A percentile compares a stretch with the other conserved stretches of the same genome.
phyloP scores from a whole-genome alignment of 139 green algal genomes.

The Edaphochlamys debaryana region DNA sequence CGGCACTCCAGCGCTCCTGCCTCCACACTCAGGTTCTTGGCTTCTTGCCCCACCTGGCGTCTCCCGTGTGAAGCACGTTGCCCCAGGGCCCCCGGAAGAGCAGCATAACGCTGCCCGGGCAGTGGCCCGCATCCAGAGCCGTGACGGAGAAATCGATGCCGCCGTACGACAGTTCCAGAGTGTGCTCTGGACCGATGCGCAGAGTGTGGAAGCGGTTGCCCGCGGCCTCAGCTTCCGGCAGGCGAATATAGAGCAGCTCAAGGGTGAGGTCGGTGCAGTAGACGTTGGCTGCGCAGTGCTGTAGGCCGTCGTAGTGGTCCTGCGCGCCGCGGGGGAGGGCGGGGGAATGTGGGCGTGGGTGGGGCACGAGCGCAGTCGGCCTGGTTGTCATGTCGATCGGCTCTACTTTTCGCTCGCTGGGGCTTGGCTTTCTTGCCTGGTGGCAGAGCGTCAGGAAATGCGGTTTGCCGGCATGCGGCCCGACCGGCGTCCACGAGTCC shows the following conservation, averaged over 20 bases:
- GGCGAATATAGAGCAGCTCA: slow-evolving; percentile 28
- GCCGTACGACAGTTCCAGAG: not conserved
- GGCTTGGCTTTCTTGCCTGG: not conserved
- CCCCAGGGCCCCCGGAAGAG: slow-evolving; percentile 56
- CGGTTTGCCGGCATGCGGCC: slow-evolving; percentile 11
- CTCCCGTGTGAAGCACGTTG: slow-evolving; percentile 52
- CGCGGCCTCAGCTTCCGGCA: not conserved
- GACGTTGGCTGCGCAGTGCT: slow-evolving; percentile 8
- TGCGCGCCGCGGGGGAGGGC: not conserved
- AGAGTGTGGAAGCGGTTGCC: slow-evolving; percentile 31
- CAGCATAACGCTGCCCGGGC: slow-evolving; percentile 48
- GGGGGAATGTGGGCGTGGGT: not conserved
- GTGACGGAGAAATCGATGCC: slow-evolving; percentile 31
- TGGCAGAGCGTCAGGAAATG: slow-evolving; percentile 55
- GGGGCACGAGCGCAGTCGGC: not conserved
- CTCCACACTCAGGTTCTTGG: no score
- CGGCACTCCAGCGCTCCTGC: no score
- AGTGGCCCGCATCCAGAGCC: slow-evolving; percentile 47
- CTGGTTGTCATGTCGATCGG: not conserved
- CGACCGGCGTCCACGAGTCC: slow-evolving; percentile 33
- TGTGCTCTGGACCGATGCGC: not conserved
- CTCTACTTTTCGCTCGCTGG: no score
- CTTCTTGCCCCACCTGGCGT: slow-evolving; percentile 24
- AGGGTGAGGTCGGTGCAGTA: slow-evolving; percentile 39
- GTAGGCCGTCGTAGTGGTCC: slow-evolving; percentile 47